Base-by-base conservation (phyloP, 2,329 filamentous ascomycete species). In the Monosporascus cannonballus region DNA sequence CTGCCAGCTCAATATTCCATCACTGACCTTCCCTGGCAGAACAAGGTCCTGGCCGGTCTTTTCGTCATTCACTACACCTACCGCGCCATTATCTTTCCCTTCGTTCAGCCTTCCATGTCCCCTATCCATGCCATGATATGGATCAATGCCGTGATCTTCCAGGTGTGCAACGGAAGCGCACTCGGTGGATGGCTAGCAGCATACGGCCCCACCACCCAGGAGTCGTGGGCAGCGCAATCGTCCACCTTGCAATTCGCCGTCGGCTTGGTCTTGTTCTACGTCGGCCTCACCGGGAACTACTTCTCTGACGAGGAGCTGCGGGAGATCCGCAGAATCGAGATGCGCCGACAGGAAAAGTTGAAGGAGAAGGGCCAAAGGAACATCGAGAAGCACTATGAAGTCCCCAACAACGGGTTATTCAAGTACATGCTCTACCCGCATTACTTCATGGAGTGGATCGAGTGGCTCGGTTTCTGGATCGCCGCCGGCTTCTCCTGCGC, bases 361-460 rank as follows among this genome's bases (percentile, higher is more conserved):
- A 73, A 25, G 59, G 69, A 64, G 56, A 53, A 70, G 63, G 62
- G 62, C 9, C 55, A 58, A 14, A 69, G 71, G 45, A 72, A 77
- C 54, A 84, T 89, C 56, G 80, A 88, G 46, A 96, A 94, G 73
- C 82, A 95, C 56, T 97, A 97, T 69, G 84, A 89, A 73, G 81
- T 99, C 50, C 94, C 94, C 0, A 76, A 89, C 64, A 86, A 86
- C 49, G 91, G 92, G 1, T 72, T 96, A 48, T 99, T 97, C 72
- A 77, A 80, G 59, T 86, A 85, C 63, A 81, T 96, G 66, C 78
- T 97, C 54, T 96, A 87, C 69, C 91, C 94, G 59, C 94, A 99
- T 69, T 99, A 96, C 69, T 77, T 96, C n/a, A 88, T 86, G 66
- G 94, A 99, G 73, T 99, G 94, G 94, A 69, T 96, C 50, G 94